Percentiles rank a stretch among this genome's conserved stretches.
Conservation (phyloP, 495 filamentous ascomycete genomes). For the Aspergillus heteromorphus region DNA sequence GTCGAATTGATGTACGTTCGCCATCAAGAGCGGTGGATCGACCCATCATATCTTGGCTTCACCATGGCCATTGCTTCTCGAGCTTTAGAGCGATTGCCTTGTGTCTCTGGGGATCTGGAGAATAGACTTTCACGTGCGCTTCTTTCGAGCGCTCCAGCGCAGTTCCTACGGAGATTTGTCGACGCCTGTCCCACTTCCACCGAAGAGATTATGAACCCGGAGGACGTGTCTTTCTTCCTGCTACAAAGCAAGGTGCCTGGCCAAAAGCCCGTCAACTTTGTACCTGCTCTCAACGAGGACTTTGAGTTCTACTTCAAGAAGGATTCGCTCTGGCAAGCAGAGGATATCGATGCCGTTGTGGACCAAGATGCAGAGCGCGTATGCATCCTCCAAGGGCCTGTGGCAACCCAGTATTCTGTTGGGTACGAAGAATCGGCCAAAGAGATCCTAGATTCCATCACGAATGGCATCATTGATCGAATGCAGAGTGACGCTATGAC, state of each 20-base stretch:
- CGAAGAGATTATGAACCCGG: slow-evolving; percentile 22
- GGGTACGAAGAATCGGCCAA: slow-evolving; percentile 22
- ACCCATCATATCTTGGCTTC: slow-evolving; percentile 25
- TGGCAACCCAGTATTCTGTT: slow-evolving; percentile 29
- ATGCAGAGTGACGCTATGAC: slow-evolving; percentile 9
- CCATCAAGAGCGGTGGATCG: slow-evolving; percentile 34
- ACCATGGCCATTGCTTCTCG: slow-evolving; percentile 24
- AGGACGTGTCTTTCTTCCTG: slow-evolving; percentile 31
- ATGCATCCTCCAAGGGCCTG: slow-evolving; percentile 39
- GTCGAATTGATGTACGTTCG: slow-evolving; percentile 32
- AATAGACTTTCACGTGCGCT: background rate
- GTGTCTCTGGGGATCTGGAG: background rate
- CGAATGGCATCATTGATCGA: slow-evolving; percentile 2
- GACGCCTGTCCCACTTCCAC: slow-evolving; percentile 16
- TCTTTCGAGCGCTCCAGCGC: slow-evolving; percentile 5
- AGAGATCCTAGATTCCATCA: slow-evolving; percentile 28
- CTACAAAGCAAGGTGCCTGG: slow-evolving; percentile 19
- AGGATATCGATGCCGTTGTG: slow-evolving; percentile 36
- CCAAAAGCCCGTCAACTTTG: slow-evolving; percentile 36
- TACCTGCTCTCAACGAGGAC: slow-evolving; percentile 32
- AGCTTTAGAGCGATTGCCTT: slow-evolving; percentile 18
- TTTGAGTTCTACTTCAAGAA: slow-evolving; percentile 44
- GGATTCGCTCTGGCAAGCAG: slow-evolving; percentile 40
- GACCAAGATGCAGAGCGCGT: slow-evolving; percentile 30
- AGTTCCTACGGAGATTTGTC: slow-evolving; percentile 12